phyloP scores from a whole-genome alignment of 2,329 filamentous ascomycete genomes.

The Leptographium lundbergii region DNA sequence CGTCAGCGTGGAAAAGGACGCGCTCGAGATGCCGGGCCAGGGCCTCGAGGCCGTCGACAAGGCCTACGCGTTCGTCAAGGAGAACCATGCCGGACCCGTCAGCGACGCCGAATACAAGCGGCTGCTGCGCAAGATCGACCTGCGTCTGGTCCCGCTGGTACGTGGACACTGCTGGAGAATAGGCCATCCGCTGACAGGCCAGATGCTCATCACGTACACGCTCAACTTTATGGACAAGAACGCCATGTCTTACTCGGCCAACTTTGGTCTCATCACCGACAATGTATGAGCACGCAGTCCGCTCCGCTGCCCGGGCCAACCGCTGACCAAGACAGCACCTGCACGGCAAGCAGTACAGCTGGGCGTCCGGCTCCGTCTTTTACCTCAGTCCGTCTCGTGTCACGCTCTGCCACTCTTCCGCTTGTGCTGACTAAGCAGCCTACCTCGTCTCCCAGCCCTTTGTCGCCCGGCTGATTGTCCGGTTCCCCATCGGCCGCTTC shows the following conservation, averaged over 20 bases:
- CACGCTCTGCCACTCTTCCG: no score
- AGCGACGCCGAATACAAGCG: conserved; percentile 2
- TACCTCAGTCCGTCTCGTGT: not conserved
- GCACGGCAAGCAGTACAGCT: conserved; percentile 4
- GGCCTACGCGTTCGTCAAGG: not conserved
- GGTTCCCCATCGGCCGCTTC: conserved; percentile 22
- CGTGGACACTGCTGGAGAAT: not conserved
- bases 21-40: not conserved
- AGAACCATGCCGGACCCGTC: conserved; percentile 1
- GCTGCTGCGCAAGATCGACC: conserved; percentile 18
- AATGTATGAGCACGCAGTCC: conserved; percentile 4
- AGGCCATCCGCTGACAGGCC: not conserved
- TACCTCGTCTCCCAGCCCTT: conserved; percentile 4
- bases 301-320: not conserved
- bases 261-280: conserved; percentile 1
- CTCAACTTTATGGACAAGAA: conserved; percentile 19
- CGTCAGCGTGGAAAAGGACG: not conserved
- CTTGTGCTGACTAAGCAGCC: not conserved
- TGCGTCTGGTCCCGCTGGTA: conserved; percentile 1
- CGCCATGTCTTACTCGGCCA: conserved; percentile 6
- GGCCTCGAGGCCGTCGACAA: not conserved
- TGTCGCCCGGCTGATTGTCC: conserved; percentile 18
- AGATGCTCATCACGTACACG: conserved; percentile 15
- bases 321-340: conserved; percentile 2
- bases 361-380: conserved; percentile 7